Evolutionary conservation across 257 asterid species (phyloP), one percentile per base, ranked within the genome.

Genomic region (Ophiorrhiza pumila): DNA sequence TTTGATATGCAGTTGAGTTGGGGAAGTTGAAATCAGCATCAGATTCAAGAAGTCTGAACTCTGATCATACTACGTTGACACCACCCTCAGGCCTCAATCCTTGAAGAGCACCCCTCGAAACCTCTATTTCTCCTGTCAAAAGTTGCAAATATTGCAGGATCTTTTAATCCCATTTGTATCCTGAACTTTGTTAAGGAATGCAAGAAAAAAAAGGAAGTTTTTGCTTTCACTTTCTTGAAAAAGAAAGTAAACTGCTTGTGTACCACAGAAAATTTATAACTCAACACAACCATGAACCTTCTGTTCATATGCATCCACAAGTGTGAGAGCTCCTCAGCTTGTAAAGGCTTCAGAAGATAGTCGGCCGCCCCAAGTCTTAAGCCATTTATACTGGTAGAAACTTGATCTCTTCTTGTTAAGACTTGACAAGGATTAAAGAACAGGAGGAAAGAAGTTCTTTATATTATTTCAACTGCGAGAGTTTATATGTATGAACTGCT

Each of bases 311-410:
- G 67, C 66, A 35, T 61, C 67, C 67, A 61, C 67, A 61, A 61
- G 5, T 46, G 73, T 25, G 80, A 53, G 49, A 77, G 34, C 57
- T 77, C 77, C 58, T 31, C 52, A n/a, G 63, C n/a, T 15, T 77
- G 76, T 32, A 89, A 74, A 63, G 97, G 94, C 85, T 87, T 91
- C 83, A 91, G 78, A 69, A 87, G 88, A 83, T 87, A 89, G 79
- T 88, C 91, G 5, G 86, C 80, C 46, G 91, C 97, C 76, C 96
- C 96, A 47, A 89, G 86, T 63, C 77, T 83, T 80, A 89, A 45
- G 8, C 88, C 96, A 73, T 89, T 89, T 53, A 83, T 52, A 5
- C 87, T 75, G 45, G 77, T 53, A 0, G 90, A 77, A 1, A 87
- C 87, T 78, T 91, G 84, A 45, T 89, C 91, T 71, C 71, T 66